phyloP scores from a whole-genome alignment of 129 eudicot species.

The Helianthus annuus region DNA sequence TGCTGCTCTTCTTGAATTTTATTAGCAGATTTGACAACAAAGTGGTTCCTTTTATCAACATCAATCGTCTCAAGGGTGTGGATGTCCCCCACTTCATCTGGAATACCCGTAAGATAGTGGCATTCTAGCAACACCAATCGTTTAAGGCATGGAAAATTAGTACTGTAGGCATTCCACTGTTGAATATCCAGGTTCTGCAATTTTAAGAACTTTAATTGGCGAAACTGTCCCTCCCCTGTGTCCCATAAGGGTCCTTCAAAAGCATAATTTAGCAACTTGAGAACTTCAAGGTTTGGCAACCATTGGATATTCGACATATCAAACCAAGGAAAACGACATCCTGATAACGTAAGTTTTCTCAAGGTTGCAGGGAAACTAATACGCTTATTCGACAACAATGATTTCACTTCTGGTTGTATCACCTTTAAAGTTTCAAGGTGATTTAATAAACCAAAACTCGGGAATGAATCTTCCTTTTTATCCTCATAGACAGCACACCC shows the following conservation, averaged over 20 bases:
- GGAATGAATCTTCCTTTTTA: constrained; percentile 9
- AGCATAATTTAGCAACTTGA: constrained; percentile 22
- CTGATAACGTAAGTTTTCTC: constrained; percentile 27
- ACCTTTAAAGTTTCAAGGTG: constrained; percentile 32
- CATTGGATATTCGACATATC: constrained; percentile 19
- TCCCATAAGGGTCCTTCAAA: constrained; percentile 25
- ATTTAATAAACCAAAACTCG: constrained; percentile 15
- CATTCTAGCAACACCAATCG: constrained; percentile 35
- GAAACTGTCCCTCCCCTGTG: constrained; percentile 26
- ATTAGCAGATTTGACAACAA: constrained; percentile 26
- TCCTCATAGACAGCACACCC: constrained; percentile 33
- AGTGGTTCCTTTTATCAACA: constrained; percentile 24
- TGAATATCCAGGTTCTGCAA: constrained; percentile 25
- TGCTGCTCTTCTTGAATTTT: constrained; percentile 22
- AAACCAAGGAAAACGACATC: constrained; percentile 25
- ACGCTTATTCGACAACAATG: not conserved
- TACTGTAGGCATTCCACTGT: constrained; percentile 18
- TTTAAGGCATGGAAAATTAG: constrained; percentile 28
- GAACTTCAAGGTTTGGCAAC: constrained; percentile 29
- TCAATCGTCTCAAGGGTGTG: constrained; percentile 28
- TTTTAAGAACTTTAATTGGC: constrained; percentile 24
- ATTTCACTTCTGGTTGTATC: constrained; percentile 25
- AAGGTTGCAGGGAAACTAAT: constrained; percentile 15
- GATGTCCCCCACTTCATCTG: constrained; percentile 17
- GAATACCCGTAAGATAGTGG: constrained; percentile 27